Base-by-base conservation (phyloP, 176 grass and related monocot species). In the Carex pumila region DNA sequence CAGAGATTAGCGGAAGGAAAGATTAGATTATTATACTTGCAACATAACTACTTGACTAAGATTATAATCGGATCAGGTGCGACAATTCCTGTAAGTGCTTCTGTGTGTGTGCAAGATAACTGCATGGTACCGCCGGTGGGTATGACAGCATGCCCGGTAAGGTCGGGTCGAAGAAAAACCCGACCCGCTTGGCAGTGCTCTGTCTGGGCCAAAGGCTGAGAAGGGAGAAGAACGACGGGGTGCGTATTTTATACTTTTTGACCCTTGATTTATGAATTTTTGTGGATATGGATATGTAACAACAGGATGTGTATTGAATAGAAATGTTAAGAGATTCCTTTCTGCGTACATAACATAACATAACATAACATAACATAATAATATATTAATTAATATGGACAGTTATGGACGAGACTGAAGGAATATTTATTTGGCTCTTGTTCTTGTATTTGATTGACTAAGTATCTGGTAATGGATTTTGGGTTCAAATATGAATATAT, bases 1-100 rank as follows among this genome's bases (percentile, higher is more conserved):
- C 88, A 86, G 25, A 88, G 92, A 19, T 88, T 89, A 1, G 85
- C 88, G 80, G 85, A 17, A 0, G 94, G 94, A 0, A 43, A 64
- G 67, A 92, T 97, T 83, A 89, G 90, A 15, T 83, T 97, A 84
- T 89, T 97, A 1, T 97, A 92, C 53, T 64, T 97, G n/a, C 94
- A 97, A 84, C 92, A 94, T 29, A 97, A 97, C 70, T 97, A 87
- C 75, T 66, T 97, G 8, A 91, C 88, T 2, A 85, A 87, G n/a
- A 84, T 97, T 7, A 10, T 30, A 2, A 81, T 94, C 0, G 34
- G 77, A 4, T 65, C 90, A 22, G 84, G 43, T 6, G 39, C 60
- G 30, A 63, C 32, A 0, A 54, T 97, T 18, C 92, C 94, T 32
- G 30, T 84, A 5, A 86, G 87, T 57, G 80, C 90, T 0, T 93